These are phyloP conservation scores for Colletotrichum trifolii DNA, from an alignment of 2,329 filamentous ascomycete species.

Conservation along the genomic window DNA sequence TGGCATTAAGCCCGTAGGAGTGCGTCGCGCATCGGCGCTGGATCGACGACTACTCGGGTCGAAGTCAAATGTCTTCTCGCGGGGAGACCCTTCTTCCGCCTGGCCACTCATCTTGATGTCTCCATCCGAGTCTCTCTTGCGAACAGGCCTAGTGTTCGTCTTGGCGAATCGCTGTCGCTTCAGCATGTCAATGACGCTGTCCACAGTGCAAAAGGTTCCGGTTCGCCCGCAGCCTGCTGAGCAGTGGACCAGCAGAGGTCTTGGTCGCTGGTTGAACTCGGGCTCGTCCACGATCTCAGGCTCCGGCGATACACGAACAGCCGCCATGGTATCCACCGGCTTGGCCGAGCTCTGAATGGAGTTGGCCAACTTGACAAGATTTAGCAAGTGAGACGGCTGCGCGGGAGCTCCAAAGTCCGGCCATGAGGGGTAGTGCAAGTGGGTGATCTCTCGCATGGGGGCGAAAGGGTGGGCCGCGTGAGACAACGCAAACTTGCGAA, in stretches of 20 bases:
- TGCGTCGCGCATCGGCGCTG: slow-evolving; percentile 29
- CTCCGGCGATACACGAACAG: slow-evolving; percentile 44
- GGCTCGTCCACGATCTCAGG: slow-evolving; percentile 64
- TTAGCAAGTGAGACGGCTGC: slow-evolving; percentile 86
- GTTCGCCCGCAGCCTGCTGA: slow-evolving; percentile 96
- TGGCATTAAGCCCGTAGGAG: slow-evolving; percentile 28
- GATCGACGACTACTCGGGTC: slow-evolving; percentile 28
- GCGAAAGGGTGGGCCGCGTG: slow-evolving; percentile 83
- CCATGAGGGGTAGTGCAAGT: slow-evolving; percentile 96
- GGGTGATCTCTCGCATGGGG: slow-evolving; percentile 90
- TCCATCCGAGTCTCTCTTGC: slow-evolving; percentile 51
- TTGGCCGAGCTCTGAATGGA: slow-evolving; percentile 72
- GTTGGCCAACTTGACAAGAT: slow-evolving; percentile 89
- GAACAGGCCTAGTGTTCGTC: slow-evolving; percentile 38
- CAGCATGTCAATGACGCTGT: slow-evolving; percentile 95
- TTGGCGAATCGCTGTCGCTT: slow-evolving; percentile 77
- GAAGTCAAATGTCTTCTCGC: slow-evolving; percentile 40
- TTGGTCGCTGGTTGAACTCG: slow-evolving; percentile 59
- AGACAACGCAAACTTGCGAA: slow-evolving; percentile 87
- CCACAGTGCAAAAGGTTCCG: slow-evolving; percentile 95
- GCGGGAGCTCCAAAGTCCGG: slow-evolving; percentile 96
- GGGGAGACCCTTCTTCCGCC: slow-evolving; percentile 44
- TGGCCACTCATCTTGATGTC: slow-evolving; percentile 58
- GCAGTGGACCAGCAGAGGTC: slow-evolving; percentile 92
- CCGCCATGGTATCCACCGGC: slow-evolving; percentile 57